phyloP scores from a whole-genome alignment of 192 early-diverging fungal genomes.

The Entomortierella chlamydospora region DNA sequence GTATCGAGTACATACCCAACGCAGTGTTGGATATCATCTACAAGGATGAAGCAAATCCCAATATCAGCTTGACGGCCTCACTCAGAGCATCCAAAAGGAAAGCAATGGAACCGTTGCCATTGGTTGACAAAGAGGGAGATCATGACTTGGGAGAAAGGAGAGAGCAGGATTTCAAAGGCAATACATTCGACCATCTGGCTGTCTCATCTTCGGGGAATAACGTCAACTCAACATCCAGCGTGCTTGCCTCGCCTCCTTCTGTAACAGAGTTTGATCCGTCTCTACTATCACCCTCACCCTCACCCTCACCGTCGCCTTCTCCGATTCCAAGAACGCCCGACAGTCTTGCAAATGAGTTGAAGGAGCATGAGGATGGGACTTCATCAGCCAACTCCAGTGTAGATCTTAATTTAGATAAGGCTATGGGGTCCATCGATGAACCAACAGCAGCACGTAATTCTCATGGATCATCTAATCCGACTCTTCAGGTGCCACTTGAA shows the following conservation, averaged over 20 bases:
- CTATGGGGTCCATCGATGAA: too few relatives aligned
- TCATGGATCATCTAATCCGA: too few relatives aligned
- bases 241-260: not conserved
- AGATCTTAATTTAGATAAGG: too few relatives aligned
- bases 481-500: too few relatives aligned
- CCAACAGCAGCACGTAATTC: too few relatives aligned
- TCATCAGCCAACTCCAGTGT: not conserved
- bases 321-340: not conserved
- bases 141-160: too few relatives aligned
- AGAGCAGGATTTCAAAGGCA: too few relatives aligned
- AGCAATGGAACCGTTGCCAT: too few relatives aligned
- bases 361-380: not conserved
- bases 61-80: not conserved
- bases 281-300: not conserved
- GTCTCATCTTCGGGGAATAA: too few relatives aligned
- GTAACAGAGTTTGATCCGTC: not conserved
- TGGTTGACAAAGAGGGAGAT: too few relatives aligned
- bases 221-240: not conserved
- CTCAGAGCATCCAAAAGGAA: not conserved
- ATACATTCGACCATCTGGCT: too few relatives aligned
- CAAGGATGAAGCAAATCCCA: not conserved
- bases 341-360: not conserved
- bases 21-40: constrained; percentile 23
- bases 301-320: not conserved
- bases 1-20: constrained; percentile 15